Percentiles rank a stretch among this genome's conserved stretches.
Evolutionary conservation across 371 early-diverging fungal species (phyloP).

Genomic region (Catenaria anguillulae): DNA sequence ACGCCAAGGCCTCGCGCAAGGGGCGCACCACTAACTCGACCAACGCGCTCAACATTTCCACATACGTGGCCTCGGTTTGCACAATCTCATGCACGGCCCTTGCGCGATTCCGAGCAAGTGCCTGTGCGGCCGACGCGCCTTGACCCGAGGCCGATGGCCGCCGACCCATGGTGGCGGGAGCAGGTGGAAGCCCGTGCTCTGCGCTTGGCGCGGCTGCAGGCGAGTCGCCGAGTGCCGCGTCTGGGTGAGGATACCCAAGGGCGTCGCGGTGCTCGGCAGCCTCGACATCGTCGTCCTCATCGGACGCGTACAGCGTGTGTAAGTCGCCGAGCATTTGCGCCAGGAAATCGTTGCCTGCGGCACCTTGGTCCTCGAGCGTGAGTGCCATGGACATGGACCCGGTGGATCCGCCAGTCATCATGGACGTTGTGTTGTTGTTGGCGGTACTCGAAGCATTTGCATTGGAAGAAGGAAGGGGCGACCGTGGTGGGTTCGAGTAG

Average conservation of each 20-base stretch:
- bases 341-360: neutral
- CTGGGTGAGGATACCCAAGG: too few relatives aligned
- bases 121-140: neutral
- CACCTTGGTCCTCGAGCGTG: neutral
- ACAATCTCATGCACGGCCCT: neutral
- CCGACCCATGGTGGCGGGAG: neutral
- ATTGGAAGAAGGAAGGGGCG: too few relatives aligned
- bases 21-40: neutral
- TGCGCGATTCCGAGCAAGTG: neutral
- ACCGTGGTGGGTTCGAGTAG: too few relatives aligned
- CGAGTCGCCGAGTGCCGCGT: neutral
- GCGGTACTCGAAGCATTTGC: too few relatives aligned
- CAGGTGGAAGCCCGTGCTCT: too few relatives aligned
- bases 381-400: neutral
- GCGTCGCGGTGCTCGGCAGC: neutral
- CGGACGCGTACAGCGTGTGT: neutral
- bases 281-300: neutral
- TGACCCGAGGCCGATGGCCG: neutral
- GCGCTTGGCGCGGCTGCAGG: neutral
- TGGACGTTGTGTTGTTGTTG: neutral
- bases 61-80: constrained; percentile 3
- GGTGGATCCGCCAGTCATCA: neutral
- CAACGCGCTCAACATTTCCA: neutral
- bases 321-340: constrained; percentile 8
- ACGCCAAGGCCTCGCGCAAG: neutral